Evolutionary conservation across 306 rosid genomes (phyloP), one percentile per base, ranked within the genome.

Genomic region (Trifolium dubium): DNA sequence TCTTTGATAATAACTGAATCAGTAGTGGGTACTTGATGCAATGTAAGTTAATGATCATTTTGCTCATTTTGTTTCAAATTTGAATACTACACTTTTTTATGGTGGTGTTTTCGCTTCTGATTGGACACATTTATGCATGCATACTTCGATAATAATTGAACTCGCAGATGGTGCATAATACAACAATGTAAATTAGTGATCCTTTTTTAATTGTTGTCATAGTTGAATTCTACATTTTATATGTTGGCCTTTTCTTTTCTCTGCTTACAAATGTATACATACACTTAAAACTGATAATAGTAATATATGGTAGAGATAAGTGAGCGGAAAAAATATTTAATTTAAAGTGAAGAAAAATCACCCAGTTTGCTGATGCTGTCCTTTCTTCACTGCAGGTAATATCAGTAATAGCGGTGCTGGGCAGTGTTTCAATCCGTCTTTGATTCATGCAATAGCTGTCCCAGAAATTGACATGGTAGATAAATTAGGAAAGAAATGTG

Each of bases 391-490:
- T 80, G 82, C 91, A 93, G 97, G 89, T 62, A 72, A 82, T 12
- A 51, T 64, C 62, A 75, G 85, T 67, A 74, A 84, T 55, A 71
- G 81, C 37, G 67, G 23, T 40, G 39, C 89, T 2, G 95, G 86
- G 49, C 95, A 88, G 74, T 89, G 87, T 82, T 82, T 83, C 59
- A 94, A 94, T 85, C 99, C 97, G 74, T 94, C 99, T 77, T 88
- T 89, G 75, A 61, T 94, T 74, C 97, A 91, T 47, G 86, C 96
- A 56, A 83, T 92, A 77, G 91, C 90, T 13, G 92, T 89, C 83
- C 92, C 97, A 40, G 96, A 94, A 83, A 77, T 77, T 3, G 94
- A 89, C 79, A 88, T 94, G 97, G 28, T 92, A 31, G 90, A 89
- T 81, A 89, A 74, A 82, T 34, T 78, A 37, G 95, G 62, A 80